Evolutionary conservation across 2,329 filamentous ascomycete species (phyloP), one percentile per base, ranked within the genome.

Genomic region (Colletotrichum endophyticum): DNA sequence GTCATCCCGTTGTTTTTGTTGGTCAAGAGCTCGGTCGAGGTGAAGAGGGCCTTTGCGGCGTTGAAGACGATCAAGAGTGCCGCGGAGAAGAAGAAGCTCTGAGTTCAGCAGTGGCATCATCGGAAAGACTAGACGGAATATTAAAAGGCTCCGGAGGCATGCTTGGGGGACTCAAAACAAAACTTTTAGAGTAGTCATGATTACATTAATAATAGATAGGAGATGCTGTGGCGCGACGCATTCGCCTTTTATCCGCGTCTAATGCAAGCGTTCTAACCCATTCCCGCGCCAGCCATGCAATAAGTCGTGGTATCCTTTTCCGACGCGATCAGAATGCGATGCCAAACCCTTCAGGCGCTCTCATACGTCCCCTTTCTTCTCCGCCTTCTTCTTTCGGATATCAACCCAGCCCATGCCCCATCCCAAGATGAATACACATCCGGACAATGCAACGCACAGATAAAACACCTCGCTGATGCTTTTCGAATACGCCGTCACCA

Each of bases 391-490:
- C 78, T 86, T 85, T 39, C 87, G 84, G 44, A 89, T 82, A 77
- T 87, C 86, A 13, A 84, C 84, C 84, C 86, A 89, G 0, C 88
- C 89, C 79, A 90, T 84, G 0, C 87, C 88, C 79, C 85, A 87
- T 1, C 83, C 80, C 2, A 84, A 80, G 1, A 86, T 28, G 27
- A 89, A 84, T 44, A 80, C 79, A 4, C 68, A 76, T 13, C 77
- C 80, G 4, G 82, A 81, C n/a, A 84, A 68, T 0, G 81, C 85
- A 2, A 83, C 81, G 7, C 83, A 81, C 27, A 81, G 78, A 44
- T 82, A 81, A 64, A 84, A 84, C 2, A 81, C 81, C 6, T 77
- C 74, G 28, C 79, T 76, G 2, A 86, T 80, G 8, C 83, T 84
- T 22, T 83, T 81, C 1, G 83, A 80, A 74, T 90, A 90, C 3